Evolutionary conservation across 805 yeast genomes (phyloP).

Genomic region (Barnettozyma wickerhamii): DNA sequence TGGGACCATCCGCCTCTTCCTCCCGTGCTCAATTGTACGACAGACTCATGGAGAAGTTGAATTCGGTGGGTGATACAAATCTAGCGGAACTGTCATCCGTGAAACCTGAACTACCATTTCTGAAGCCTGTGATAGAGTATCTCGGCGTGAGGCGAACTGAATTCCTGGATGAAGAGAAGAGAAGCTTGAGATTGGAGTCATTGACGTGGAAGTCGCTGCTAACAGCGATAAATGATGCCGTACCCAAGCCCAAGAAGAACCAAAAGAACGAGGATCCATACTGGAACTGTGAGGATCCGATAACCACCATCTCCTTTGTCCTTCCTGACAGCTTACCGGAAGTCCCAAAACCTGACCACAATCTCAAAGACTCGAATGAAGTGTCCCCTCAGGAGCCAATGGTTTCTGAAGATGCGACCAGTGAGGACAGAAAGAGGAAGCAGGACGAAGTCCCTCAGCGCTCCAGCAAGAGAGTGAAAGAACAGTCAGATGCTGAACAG

Average conservation of each 20-base stretch:
- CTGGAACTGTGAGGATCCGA: slow-evolving; percentile 40
- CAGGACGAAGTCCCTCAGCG: slow-evolving; percentile 28
- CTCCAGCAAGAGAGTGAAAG: slow-evolving; percentile 35
- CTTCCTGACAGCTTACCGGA: too few relatives aligned
- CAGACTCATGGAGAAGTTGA: slow-evolving; percentile 6
- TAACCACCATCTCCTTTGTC: slow-evolving; percentile 39
- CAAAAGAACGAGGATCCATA: slow-evolving; percentile 48
- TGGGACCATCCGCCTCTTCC: slow-evolving; percentile 9
- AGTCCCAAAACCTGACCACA: background rate
- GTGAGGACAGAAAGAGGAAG: slow-evolving; percentile 11
- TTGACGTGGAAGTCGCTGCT: slow-evolving; percentile 28
- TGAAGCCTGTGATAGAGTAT: slow-evolving; percentile 16
- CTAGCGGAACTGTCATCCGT: slow-evolving; percentile 10
- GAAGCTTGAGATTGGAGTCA: slow-evolving; percentile 15
- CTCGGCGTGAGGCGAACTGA: slow-evolving; percentile 6
- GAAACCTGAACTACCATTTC: slow-evolving; percentile 8
- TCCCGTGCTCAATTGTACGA: slow-evolving; percentile 13
- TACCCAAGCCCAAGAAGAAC: slow-evolving; percentile 33
- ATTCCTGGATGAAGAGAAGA: slow-evolving; percentile 11
- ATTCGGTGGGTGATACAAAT: background rate
- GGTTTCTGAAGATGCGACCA: too few relatives aligned
- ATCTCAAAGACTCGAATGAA: background rate
- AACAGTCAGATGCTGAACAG: slow-evolving; percentile 25
- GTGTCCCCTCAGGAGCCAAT: background rate
- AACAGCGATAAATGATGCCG: slow-evolving; percentile 20